Conservation (phyloP, 306 rosid genomes). For the Styphnolobium japonicum region DNA sequence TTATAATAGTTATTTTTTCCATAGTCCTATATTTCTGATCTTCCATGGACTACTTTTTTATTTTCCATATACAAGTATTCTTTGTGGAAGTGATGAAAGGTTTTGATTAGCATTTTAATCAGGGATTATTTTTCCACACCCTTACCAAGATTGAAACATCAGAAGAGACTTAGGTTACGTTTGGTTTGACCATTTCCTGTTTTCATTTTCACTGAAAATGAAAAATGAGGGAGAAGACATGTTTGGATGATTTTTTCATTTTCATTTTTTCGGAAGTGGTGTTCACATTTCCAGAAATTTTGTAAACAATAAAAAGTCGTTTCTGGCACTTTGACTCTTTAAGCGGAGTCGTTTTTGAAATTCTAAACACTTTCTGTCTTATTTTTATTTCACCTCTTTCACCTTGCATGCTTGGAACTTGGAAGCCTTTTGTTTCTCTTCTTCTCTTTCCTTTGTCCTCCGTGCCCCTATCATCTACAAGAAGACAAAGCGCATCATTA, state of each 20-base stretch:
- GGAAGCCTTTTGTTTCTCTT: background rate
- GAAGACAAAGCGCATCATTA: background rate
- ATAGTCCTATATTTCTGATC: background rate
- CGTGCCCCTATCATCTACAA: background rate
- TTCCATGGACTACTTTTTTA: background rate
- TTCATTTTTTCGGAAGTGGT: too few relatives aligned
- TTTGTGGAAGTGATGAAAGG: background rate
- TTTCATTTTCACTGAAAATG: too few relatives aligned
- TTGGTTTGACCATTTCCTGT: background rate
- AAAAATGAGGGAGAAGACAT: too few relatives aligned
- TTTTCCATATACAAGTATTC: background rate
- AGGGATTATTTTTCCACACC: background rate
- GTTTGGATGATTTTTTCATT: too few relatives aligned
- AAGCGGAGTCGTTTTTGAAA: background rate
- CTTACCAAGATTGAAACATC: background rate
- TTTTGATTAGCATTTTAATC: conserved; percentile 7
- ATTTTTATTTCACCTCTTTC: background rate
- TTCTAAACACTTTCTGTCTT: background rate
- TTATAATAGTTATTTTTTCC: too few relatives aligned
- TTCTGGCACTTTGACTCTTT: background rate
- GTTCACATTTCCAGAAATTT: background rate
- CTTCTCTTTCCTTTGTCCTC: background rate
- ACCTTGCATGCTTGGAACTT: background rate
- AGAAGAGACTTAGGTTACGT: background rate
- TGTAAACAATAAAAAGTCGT: background rate